Percentiles rank a stretch among this genome's conserved stretches.
phyloP scores from a whole-genome alignment of 1,284 basidiomycete species.

The Omphalotus olearius region DNA sequence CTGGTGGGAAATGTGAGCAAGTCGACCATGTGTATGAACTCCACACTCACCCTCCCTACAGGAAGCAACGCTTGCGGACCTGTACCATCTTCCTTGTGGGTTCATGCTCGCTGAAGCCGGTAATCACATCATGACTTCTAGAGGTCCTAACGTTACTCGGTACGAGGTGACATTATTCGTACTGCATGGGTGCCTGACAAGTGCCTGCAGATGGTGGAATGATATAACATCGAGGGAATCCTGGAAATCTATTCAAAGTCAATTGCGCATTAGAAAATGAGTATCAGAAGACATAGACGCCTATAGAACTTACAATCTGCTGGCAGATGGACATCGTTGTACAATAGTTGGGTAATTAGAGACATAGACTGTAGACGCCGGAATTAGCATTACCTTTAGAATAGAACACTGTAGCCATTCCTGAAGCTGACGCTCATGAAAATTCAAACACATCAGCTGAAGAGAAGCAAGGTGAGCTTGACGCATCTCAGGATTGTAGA shows the following conservation, averaged over 20 bases:
- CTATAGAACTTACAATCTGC: too few relatives aligned
- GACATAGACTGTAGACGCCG: too few relatives aligned
- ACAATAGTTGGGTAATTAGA: too few relatives aligned
- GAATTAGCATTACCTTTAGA: too few relatives aligned
- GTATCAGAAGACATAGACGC: too few relatives aligned
- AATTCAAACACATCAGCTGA: too few relatives aligned
- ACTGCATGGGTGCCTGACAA: neutral
- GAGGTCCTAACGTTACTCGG: slow-evolving; percentile 11
- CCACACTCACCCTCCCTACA: slow-evolving; percentile 1
- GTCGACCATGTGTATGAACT: neutral
- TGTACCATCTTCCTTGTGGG: slow-evolving; percentile 20
- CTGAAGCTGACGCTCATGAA: too few relatives aligned
- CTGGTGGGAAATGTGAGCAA: slow-evolving; percentile 38
- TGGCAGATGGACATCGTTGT: too few relatives aligned
- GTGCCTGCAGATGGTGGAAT: slow-evolving; percentile 41
- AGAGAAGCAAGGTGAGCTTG: too few relatives aligned
- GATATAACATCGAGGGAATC: slow-evolving; percentile 32
- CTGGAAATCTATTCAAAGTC: slow-evolving; percentile 22
- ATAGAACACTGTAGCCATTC: too few relatives aligned
- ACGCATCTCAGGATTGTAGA: too few relatives aligned
- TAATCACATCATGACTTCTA: slow-evolving; percentile 1
- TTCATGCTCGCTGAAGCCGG: neutral
- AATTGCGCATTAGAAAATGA: too few relatives aligned
- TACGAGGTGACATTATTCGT: neutral
- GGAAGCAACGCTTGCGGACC: slow-evolving; percentile 21